These are phyloP conservation scores for Chrysosporium keratinophilum DNA, from an alignment of 2,329 filamentous ascomycete species.

Conservation along the genomic window DNA sequence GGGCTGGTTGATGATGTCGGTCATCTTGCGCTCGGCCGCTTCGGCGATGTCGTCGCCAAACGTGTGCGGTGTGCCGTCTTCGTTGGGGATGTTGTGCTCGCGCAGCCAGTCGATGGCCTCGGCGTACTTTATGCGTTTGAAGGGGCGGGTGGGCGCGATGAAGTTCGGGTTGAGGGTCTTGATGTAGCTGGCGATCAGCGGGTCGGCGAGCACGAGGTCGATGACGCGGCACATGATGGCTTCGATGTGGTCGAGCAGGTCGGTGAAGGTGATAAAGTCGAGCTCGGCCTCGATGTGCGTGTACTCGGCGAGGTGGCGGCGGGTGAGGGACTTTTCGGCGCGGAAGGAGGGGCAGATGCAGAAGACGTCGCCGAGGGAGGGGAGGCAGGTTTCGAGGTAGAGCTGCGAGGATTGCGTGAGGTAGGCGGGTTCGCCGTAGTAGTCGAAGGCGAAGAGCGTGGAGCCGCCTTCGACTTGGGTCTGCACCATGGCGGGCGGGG, in stretches of 20 bases:
- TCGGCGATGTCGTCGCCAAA: conserved; percentile 98
- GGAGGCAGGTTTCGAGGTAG: conserved; percentile 90
- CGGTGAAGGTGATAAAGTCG: conserved; percentile 87
- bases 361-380: conserved; percentile 87
- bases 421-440: conserved; percentile 84
- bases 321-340: conserved; percentile 88
- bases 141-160: conserved; percentile 68
- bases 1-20: conserved; percentile 86
- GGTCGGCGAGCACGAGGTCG: conserved; percentile 63
- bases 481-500: conserved; percentile 82
- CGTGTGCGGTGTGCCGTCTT: conserved; percentile 76
- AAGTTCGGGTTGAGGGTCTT: conserved; percentile 88
- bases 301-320: conserved; percentile 90
- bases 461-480: conserved; percentile 89
- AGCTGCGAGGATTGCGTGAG: conserved; percentile 95
- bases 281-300: conserved; percentile 94
- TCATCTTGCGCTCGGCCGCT: conserved; percentile 93
- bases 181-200: conserved; percentile 60
- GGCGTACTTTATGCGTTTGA: conserved; percentile 86
- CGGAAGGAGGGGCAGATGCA: conserved; percentile 99
- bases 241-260: conserved; percentile 80
- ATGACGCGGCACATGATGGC: conserved; percentile 78
- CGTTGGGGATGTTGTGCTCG: conserved; percentile 83
- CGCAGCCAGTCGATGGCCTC: conserved; percentile 92
- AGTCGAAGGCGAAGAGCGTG: conserved; percentile 80